A percentile compares a stretch with the other conserved stretches of the same genome.
Conservation (phyloP, 768 basidiomycete species). For the Suillus decipiens region DNA sequence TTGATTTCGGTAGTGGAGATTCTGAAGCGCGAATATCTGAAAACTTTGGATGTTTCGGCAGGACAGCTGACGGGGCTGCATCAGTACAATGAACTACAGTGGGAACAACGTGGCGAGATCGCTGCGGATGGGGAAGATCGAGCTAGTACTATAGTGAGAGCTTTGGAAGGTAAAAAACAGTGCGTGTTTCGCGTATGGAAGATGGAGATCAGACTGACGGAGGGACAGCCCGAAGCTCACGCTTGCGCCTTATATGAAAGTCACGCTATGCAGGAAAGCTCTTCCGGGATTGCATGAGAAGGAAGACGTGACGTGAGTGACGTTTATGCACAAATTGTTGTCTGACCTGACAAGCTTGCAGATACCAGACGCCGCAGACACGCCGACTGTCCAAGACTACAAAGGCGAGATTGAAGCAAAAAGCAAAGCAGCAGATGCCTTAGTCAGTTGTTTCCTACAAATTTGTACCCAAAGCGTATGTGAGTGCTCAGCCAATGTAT, state of each 20-base stretch:
- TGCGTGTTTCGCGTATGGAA: slow-evolving; percentile 34
- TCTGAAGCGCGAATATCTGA: slow-evolving; percentile 78
- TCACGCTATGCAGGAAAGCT: slow-evolving; percentile 57
- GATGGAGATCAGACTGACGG: slow-evolving; percentile 11
- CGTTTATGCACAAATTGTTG: background rate
- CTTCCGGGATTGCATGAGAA: slow-evolving; percentile 42
- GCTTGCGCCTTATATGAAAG: slow-evolving; percentile 67
- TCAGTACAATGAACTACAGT: slow-evolving; percentile 76
- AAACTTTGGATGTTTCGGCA: slow-evolving; percentile 46
- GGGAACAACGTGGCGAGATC: slow-evolving; percentile 33
- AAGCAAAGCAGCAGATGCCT: slow-evolving; percentile 31
- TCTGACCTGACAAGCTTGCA: slow-evolving; percentile 29
- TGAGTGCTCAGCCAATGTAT: too few relatives aligned
- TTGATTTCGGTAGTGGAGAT: slow-evolving; percentile 82
- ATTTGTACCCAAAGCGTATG: too few relatives aligned
- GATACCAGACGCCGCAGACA: slow-evolving; percentile 55
- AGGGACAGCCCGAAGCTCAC: slow-evolving; percentile 50
- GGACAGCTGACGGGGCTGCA: slow-evolving; percentile 55
- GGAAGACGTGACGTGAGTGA: slow-evolving; percentile 47
- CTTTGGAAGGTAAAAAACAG: slow-evolving; percentile 62
- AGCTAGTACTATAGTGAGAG: slow-evolving; percentile 30
- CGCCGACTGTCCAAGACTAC: slow-evolving; percentile 62
- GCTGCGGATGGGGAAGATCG: slow-evolving; percentile 36
- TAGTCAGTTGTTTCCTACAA: too few relatives aligned
- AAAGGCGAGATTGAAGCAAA: slow-evolving; percentile 53